Conservation (phyloP, 2,329 filamentous ascomycete genomes). For the Trichophaea hybrida region DNA sequence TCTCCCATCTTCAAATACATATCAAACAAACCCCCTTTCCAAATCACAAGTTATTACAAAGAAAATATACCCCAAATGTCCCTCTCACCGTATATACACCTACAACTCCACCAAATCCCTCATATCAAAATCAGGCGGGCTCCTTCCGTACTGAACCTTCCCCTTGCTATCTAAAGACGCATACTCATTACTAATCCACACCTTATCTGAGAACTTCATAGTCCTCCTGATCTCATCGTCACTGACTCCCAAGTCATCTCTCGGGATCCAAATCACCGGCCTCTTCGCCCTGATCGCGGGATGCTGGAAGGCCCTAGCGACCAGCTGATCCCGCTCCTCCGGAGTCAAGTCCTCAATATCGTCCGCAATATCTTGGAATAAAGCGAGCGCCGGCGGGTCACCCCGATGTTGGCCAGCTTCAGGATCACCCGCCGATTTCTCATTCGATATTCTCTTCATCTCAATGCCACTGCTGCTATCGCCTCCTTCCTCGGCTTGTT, state of each 20-base stretch:
- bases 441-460: neutral
- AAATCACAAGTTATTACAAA: no score
- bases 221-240: slow-evolving; percentile 81
- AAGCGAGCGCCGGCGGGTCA: slow-evolving; percentile 26
- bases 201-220: slow-evolving; percentile 48
- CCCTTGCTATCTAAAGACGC: slow-evolving; percentile 73
- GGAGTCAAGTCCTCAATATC: slow-evolving; percentile 90
- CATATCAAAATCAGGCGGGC: slow-evolving; percentile 81
- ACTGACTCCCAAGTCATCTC: slow-evolving; percentile 76
- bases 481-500: neutral
- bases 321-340: slow-evolving; percentile 71
- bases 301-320: slow-evolving; percentile 81
- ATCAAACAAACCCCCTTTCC: no score
- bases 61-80: no score
- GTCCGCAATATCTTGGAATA: slow-evolving; percentile 78
- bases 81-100: neutral
- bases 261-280: slow-evolving; percentile 86
- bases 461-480: neutral
- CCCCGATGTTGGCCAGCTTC: slow-evolving; percentile 31
- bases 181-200: slow-evolving; percentile 88
- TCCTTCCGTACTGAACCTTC: slow-evolving; percentile 67
- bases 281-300: slow-evolving; percentile 68
- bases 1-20: no score
- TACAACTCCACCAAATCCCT: slow-evolving; percentile 71
- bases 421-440: neutral